Percentiles rank a stretch among this genome's conserved stretches.
phyloP scores from a whole-genome alignment of 2,329 filamentous ascomycete species.

The Talaromyces sp. region DNA sequence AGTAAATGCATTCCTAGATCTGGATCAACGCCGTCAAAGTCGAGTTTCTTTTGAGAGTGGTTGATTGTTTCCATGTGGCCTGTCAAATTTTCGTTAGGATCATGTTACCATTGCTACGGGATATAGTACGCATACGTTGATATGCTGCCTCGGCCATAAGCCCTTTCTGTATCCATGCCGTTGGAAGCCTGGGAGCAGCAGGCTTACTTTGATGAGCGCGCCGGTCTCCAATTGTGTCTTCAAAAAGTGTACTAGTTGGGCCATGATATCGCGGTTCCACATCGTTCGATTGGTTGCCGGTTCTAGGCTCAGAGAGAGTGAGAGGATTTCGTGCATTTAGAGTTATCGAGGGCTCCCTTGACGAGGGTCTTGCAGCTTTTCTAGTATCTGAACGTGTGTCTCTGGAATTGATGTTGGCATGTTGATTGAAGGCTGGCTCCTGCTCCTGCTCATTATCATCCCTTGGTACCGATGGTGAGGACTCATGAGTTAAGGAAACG shows the following conservation, averaged over 20 bases:
- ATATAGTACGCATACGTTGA: slow-evolving; percentile 33
- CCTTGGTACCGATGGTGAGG: neutral
- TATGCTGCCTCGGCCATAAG: slow-evolving; percentile 49
- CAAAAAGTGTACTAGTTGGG: slow-evolving; percentile 50
- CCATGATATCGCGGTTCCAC: slow-evolving; percentile 49
- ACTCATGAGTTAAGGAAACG: neutral
- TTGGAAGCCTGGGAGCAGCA: slow-evolving; percentile 18
- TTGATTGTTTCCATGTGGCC: slow-evolving; percentile 51
- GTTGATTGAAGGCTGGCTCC: neutral
- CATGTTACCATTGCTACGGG: neutral
- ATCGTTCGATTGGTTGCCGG: slow-evolving; percentile 40
- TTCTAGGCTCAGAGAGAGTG: slow-evolving; percentile 28
- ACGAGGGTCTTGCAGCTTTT: neutral
- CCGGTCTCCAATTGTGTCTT: slow-evolving; percentile 32
- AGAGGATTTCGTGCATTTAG: neutral
- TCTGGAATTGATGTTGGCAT: neutral
- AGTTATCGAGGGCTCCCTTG: neutral
- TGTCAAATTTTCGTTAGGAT: slow-evolving; percentile 18
- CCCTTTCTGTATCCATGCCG: slow-evolving; percentile 37
- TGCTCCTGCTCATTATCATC: neutral
- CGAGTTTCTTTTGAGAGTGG: slow-evolving; percentile 45
- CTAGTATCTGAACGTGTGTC: neutral
- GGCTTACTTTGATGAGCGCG: slow-evolving; percentile 18
- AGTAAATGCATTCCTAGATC: slow-evolving; percentile 53
- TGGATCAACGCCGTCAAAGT: slow-evolving; percentile 56